Conservation (phyloP, 2,329 filamentous ascomycete genomes). For the Colletotrichum brevisporum region DNA sequence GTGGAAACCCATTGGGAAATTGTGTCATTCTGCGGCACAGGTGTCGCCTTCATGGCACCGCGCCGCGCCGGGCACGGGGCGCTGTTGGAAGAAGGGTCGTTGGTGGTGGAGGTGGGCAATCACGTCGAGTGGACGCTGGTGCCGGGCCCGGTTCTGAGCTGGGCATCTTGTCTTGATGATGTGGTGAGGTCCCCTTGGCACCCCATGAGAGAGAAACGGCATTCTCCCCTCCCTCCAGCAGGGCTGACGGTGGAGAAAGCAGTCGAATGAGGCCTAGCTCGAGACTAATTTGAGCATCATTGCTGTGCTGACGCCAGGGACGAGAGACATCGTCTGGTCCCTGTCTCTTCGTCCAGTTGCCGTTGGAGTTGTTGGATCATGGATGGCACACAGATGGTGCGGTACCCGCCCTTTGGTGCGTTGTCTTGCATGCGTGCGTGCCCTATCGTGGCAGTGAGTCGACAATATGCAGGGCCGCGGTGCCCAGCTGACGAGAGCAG, state of each 20-base stretch:
- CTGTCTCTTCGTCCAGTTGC: background rate
- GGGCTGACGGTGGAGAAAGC: conserved; percentile 29
- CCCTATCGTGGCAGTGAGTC: conserved; percentile 22
- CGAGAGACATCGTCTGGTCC: conserved; percentile 26
- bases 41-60: background rate
- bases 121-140: conserved; percentile 10
- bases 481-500: background rate
- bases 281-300: conserved; percentile 36
- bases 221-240: conserved; percentile 21
- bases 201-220: conserved; percentile 18
- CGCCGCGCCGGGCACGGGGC: background rate
- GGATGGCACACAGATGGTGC: conserved; percentile 4
- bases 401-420: conserved; percentile 15
- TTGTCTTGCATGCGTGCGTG: conserved; percentile 32
- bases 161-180: conserved; percentile 33
- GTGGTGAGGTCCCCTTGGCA: conserved; percentile 32
- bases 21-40: conserved; percentile 27
- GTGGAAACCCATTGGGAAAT: conserved; percentile 8
- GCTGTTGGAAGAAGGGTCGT: background rate
- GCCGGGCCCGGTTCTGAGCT: conserved; percentile 17
- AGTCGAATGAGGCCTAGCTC: conserved; percentile 18
- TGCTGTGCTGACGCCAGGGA: conserved; percentile 32
- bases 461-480: conserved; percentile 12
- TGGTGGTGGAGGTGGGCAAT: background rate
- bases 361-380: background rate